Evolutionary conservation across 176 grass and related monocot species (phyloP), one percentile per base, ranked within the genome.

Genomic region (Melocanna baccifera): DNA sequence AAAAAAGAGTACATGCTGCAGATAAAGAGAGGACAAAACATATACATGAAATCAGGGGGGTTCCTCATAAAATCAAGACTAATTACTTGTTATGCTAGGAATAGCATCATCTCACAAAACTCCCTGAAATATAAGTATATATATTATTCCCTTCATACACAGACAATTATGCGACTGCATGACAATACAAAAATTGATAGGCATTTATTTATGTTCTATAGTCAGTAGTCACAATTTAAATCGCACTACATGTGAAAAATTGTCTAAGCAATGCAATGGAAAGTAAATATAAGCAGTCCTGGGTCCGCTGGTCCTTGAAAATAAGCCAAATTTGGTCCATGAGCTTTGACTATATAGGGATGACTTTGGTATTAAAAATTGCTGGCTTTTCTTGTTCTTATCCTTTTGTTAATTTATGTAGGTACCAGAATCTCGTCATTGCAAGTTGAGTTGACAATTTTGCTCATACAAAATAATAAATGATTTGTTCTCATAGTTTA

Each of bases 361-460:
- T 39, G 7, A 13, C 25, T 86, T 67, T n/a, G 50, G 11, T 57
- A 6, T 67, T 13, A 64, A n/a, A 61, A 81, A 58, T 47, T 73
- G 19, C 1, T 41, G 12, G 30, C 41, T 83, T 83, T 16, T 71
- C 30, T 41, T 52, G n/a, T 71, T 40, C 41, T 20, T 42, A 22
- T 16, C 5, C 18, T 70, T 71, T 53, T 76, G 23, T 51, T 30
- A 52, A 48, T 41, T 55, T 29, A 77, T 62, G 7, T 12, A 59
- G 57, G 57, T 87, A 46, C 26, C 4, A 58, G 59, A 81, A 56
- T 66, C 61, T 76, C n/a, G 50, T 53, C 20, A 75, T 53, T 43
- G 18, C 59, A 78, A 42, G 23, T 30, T 71, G 45, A 25, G 5
- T 46, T 23, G 65, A 34, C 19, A n/a, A 7, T 69, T 67, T 71